phyloP scores from a whole-genome alignment of 2,329 filamentous ascomycete genomes.

The Alternaria brassicae region DNA sequence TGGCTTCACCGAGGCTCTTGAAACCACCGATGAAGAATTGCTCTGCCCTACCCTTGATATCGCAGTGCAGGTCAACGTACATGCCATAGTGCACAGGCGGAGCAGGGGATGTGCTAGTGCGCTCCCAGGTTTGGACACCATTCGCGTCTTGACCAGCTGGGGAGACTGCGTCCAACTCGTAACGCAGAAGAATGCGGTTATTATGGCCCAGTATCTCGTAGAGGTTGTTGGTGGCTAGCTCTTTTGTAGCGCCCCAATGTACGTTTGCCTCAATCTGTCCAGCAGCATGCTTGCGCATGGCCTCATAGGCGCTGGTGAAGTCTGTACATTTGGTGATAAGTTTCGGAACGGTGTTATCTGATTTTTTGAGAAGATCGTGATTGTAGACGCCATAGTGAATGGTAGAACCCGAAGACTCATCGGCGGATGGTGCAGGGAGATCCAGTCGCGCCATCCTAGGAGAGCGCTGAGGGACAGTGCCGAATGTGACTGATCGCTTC shows the following conservation, averaged over 20 bases:
- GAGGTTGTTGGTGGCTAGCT: not conserved
- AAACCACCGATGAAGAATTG: constrained; percentile 7
- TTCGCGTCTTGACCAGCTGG: not conserved
- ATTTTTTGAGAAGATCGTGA: not conserved
- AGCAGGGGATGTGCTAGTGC: not conserved
- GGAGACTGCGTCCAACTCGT: constrained; percentile 5
- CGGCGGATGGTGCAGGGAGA: too few species aligned
- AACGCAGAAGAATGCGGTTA: not conserved
- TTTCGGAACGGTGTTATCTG: not conserved
- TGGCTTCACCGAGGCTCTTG: constrained; percentile 3
- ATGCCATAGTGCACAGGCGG: constrained; percentile 5
- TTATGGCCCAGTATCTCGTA: constrained; percentile 6
- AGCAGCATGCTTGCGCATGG: constrained; percentile 7
- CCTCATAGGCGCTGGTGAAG: constrained; percentile 2
- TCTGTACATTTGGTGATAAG: constrained; percentile 2
- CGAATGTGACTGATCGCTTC: not conserved
- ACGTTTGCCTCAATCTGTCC: not conserved
- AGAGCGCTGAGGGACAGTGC: not conserved
- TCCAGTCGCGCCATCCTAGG: not conserved
- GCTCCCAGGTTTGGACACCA: not conserved
- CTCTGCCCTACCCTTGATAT: not conserved
- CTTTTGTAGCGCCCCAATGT: constrained; percentile 6
- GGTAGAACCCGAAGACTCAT: not conserved
- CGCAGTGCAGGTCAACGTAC: constrained; percentile 1
- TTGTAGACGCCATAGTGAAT: constrained; percentile 4